Conservation (phyloP, 495 filamentous ascomycete species). For the Daldinia caldariorum region DNA sequence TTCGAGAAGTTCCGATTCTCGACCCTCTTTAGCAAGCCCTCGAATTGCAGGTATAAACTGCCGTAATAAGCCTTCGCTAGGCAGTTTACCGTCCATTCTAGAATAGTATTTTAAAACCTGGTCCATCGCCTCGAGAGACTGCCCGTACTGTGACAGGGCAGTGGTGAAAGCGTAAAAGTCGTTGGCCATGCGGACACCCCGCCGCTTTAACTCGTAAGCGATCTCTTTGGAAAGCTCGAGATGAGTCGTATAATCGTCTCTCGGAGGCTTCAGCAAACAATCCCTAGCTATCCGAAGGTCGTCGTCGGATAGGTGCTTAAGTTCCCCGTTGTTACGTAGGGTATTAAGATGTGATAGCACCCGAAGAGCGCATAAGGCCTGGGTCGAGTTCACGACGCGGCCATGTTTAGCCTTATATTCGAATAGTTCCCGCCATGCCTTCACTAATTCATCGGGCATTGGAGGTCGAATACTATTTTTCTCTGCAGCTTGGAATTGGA, state of each 20-base stretch:
- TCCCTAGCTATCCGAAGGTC: conserved; percentile 60
- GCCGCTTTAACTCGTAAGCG: conserved; percentile 61
- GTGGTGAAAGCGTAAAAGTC: conserved; percentile 63
- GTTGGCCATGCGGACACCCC: conserved; percentile 28
- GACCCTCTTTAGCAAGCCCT: conserved; percentile 73
- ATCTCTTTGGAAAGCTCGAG: conserved; percentile 65
- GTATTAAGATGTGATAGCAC: conserved; percentile 68
- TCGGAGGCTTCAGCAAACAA: conserved; percentile 52
- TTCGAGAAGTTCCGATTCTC: conserved; percentile 62
- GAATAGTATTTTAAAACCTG: conserved; percentile 57
- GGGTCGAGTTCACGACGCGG: conserved; percentile 68
- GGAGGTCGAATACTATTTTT: conserved; percentile 65
- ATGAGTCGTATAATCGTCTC: conserved; percentile 55
- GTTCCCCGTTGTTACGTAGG: conserved; percentile 51
- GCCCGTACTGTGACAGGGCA: conserved; percentile 67
- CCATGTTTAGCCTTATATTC: conserved; percentile 58
- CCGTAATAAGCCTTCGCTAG: conserved; percentile 38
- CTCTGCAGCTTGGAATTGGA: conserved; percentile 58
- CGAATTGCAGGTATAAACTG: conserved; percentile 68
- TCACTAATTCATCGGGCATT: conserved; percentile 63
- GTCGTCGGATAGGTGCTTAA: conserved; percentile 55
- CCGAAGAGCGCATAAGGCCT: conserved; percentile 65
- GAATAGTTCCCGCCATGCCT: conserved; percentile 74
- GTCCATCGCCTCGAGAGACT: conserved; percentile 66
- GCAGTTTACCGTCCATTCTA: conserved; percentile 34